These are phyloP conservation scores for Psilocybe cyanescens DNA, from an alignment of 768 basidiomycete species.

Conservation along the genomic window DNA sequence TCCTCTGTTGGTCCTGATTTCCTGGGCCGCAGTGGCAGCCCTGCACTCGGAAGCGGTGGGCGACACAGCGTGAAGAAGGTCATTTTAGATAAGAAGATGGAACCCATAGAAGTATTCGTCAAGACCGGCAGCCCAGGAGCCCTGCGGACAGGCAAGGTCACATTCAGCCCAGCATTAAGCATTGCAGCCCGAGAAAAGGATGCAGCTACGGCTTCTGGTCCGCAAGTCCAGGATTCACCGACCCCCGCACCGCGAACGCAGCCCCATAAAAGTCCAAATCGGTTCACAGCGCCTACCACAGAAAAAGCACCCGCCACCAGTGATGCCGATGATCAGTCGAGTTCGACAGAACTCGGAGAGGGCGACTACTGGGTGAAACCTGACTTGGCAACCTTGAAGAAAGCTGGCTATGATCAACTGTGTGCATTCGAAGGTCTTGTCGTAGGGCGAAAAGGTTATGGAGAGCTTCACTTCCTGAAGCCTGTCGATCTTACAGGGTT, in stretches of 20 bases:
- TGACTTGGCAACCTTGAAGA: slow-evolving; percentile 70
- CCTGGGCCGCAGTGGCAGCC: slow-evolving; percentile 59
- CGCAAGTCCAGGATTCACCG: slow-evolving; percentile 35
- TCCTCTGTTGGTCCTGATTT: slow-evolving; percentile 60
- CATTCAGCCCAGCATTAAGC: slow-evolving; percentile 76
- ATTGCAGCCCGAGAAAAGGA: slow-evolving; percentile 80
- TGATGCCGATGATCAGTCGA: slow-evolving; percentile 27
- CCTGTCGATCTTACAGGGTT: slow-evolving; percentile 87
- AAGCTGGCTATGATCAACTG: slow-evolving; percentile 73
- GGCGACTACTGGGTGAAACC: slow-evolving; percentile 96
- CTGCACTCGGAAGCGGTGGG: slow-evolving; percentile 68
- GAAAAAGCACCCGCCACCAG: slow-evolving; percentile 27
- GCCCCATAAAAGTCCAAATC: slow-evolving; percentile 44
- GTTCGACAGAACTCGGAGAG: slow-evolving; percentile 57
- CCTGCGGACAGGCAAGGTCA: slow-evolving; percentile 54
- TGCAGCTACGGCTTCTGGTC: slow-evolving; percentile 41
- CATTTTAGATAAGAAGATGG: slow-evolving; percentile 83
- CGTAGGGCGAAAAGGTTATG: slow-evolving; percentile 92
- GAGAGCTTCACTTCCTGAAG: slow-evolving; percentile 83
- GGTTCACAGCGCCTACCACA: slow-evolving; percentile 40
- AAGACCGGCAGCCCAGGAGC: slow-evolving; percentile 52
- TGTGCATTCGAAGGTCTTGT: slow-evolving; percentile 75
- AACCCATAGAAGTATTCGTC: slow-evolving; percentile 69
- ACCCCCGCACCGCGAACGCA: slow-evolving; percentile 39
- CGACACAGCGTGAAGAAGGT: slow-evolving; percentile 92